Base-by-base conservation (phyloP, 148 eudicot species). In the Rhododendron simsii region DNA sequence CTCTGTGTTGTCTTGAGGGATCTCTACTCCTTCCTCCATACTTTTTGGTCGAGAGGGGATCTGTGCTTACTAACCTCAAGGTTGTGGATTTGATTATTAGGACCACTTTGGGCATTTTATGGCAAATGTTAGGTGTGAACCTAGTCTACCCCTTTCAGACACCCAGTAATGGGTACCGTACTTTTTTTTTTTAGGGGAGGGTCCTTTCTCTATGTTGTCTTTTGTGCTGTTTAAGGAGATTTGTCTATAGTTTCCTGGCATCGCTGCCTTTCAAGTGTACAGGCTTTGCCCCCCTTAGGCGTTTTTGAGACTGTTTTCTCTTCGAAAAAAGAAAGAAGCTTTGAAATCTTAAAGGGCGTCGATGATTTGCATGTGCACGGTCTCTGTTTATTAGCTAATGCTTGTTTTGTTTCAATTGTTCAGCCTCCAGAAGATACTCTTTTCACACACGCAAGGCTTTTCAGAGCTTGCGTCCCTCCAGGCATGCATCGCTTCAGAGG, bases 371-470 rank as follows among this genome's bases (percentile, higher is more conserved):
- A 33, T 13, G 44, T 28, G 12, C 23, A 5, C 74, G 16, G 18
- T 35, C 78, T 41, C 51, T 45, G 44, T 35, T 73, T 41, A 76
- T 75, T 50, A 81, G 84, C 79, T 37, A 86, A 55, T 84, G 80
- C 59, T 80, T 55, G 12, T 61, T 35, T 85, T 23, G 10, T 61
- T 81, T 84, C 82, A 84, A 47, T 86, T 77, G 65, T 51, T 82
- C 98, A 97, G 99, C 98, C 99, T 83, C 99, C 99, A 15, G 98
- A 97, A 88, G 99, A 97, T 91, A 98, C 99, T 85, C 96, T 97
- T 51, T 97, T 97, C 87, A 96, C 96, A 78, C 98, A 97, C 83
- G 98, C 99, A 47, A 92, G 99, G 93, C 93, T 97, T 80, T 97
- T 94, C 81, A 93, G 99, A 87, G 98, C 99, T 37, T 97, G 99